Conservation (phyloP, 495 filamentous ascomycete species). For the Penicillium simplicissimum region DNA sequence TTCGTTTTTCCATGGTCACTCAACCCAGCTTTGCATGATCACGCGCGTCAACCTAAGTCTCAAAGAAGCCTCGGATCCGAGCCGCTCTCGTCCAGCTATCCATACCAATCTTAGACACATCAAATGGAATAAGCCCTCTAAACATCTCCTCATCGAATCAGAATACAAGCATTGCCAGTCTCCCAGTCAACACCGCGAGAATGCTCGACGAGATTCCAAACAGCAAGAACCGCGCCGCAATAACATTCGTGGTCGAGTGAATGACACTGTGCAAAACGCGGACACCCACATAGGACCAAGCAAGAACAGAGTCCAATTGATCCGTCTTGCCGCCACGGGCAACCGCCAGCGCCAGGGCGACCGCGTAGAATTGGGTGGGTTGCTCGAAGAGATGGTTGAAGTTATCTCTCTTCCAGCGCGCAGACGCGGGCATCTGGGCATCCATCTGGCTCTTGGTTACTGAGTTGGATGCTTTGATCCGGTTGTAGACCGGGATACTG, state of each 20-base stretch:
- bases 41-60: too few species aligned
- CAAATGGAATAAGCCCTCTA: background rate
- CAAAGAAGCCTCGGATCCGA: too few species aligned
- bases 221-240: conserved; percentile 16
- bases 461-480: conserved; percentile 6
- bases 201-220: conserved; percentile 21
- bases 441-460: conserved; percentile 21
- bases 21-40: too few species aligned
- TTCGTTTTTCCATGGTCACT: too few species aligned
- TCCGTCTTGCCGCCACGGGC: conserved; percentile 16
- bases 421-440: conserved; percentile 19
- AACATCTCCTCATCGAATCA: background rate
- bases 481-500: conserved; percentile 20
- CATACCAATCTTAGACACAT: background rate
- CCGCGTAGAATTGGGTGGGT: conserved; percentile 33
- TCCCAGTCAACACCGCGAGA: conserved; percentile 20
- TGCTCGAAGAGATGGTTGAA: conserved; percentile 32
- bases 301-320: conserved; percentile 15
- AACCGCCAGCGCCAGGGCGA: conserved; percentile 23
- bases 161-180: conserved; percentile 20
- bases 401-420: conserved; percentile 33
- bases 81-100: too few species aligned
- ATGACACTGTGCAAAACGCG: conserved; percentile 28
- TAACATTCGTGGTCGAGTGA: conserved; percentile 18
- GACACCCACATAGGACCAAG: conserved; percentile 25